A percentile compares a stretch with the other conserved stretches of the same genome.
Conservation (phyloP, 139 green algal genomes). For the Volvox reticuliferus region DNA sequence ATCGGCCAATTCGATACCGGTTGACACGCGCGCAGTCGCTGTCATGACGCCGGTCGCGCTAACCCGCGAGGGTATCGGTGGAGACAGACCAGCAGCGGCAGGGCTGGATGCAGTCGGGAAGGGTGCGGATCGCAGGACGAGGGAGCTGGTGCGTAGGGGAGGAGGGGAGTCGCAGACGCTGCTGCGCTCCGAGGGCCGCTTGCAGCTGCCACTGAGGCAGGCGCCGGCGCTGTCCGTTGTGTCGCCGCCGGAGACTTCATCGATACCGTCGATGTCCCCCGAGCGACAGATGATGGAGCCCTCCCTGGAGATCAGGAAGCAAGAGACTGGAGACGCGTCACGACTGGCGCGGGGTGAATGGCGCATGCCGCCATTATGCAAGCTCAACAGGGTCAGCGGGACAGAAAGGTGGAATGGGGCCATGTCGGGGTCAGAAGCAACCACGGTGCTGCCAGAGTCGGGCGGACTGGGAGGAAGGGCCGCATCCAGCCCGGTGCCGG, state of each 20-base stretch:
- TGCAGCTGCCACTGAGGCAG: neutral
- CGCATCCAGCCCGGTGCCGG: neutral
- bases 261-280: neutral
- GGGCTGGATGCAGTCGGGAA: neutral
- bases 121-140: neutral
- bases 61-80: neutral
- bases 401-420: neutral
- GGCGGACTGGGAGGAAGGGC: neutral
- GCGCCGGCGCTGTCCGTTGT: neutral
- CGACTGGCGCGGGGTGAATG: constrained; percentile 6
- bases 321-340: neutral
- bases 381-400: constrained; percentile 18
- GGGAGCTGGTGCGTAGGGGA: neutral
- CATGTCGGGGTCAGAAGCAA: neutral
- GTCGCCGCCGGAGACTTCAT: neutral
- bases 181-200: neutral
- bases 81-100: neutral
- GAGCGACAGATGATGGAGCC: neutral
- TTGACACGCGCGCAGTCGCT: too few species aligned
- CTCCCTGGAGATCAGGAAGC: neutral
- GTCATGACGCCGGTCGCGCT: neutral
- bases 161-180: neutral
- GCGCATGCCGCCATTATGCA: constrained; percentile 21
- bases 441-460: neutral
- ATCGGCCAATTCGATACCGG: too few species aligned